phyloP scores from a whole-genome alignment of 805 yeast genomes.

The Candida ascalaphidarum region DNA sequence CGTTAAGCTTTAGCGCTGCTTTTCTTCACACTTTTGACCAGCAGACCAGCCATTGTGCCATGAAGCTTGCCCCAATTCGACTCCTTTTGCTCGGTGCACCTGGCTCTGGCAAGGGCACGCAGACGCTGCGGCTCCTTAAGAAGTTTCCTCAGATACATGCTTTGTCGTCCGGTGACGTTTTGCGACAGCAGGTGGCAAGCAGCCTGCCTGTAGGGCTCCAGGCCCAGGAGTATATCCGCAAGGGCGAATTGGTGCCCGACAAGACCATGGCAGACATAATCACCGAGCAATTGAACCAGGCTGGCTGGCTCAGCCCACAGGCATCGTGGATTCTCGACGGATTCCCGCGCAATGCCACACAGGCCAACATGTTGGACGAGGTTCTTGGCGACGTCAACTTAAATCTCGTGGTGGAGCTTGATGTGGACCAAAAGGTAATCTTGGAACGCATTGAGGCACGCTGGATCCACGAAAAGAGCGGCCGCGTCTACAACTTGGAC shows the following conservation, averaged over 20 bases:
- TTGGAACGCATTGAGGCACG: constrained; percentile 75
- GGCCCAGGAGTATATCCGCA: constrained; percentile 48
- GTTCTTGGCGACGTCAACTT: constrained; percentile 37
- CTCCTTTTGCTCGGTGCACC: constrained; percentile 84
- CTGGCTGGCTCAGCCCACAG: constrained; percentile 33
- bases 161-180: constrained; percentile 77
- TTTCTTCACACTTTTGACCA: no score
- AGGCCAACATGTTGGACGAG: constrained; percentile 53
- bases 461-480: constrained; percentile 79
- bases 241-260: constrained; percentile 74
- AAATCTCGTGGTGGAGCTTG: constrained; percentile 76
- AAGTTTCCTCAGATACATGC: constrained; percentile 45
- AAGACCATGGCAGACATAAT: constrained; percentile 53
- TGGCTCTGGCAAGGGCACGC: constrained; percentile 93
- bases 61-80: constrained; percentile 48
- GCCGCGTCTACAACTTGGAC: constrained; percentile 76
- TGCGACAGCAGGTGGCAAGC: constrained; percentile 56
- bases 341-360: constrained; percentile 74
- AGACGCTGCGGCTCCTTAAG: constrained; percentile 56
- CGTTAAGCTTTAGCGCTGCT: no score
- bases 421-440: constrained; percentile 81
- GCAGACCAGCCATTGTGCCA: no score
- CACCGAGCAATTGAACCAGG: constrained; percentile 34
- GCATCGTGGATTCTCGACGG: constrained; percentile 81
- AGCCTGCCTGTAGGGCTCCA: constrained; percentile 45